phyloP scores from a whole-genome alignment of 805 yeast species.

The Cyberlindnera subsufficiens region DNA sequence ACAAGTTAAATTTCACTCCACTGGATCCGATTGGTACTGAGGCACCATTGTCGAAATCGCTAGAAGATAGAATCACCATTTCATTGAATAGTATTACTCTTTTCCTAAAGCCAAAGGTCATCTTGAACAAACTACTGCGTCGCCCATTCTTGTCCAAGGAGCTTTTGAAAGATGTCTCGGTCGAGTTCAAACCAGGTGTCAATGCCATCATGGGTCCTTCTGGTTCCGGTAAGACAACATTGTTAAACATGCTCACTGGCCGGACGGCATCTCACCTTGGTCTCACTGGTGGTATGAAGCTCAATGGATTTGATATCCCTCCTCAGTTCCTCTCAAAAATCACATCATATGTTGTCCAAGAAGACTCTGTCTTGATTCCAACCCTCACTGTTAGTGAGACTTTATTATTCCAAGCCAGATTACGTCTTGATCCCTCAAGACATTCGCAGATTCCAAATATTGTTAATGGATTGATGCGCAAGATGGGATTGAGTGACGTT shows the following conservation, averaged over 20 bases:
- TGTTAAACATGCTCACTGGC: constrained; percentile 58
- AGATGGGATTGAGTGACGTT: constrained; percentile 32
- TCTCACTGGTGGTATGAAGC: constrained; percentile 35
- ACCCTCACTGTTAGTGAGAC: constrained; percentile 77
- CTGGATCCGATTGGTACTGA: background rate
- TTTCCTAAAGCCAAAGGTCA: constrained; percentile 7
- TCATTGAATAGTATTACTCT: constrained; percentile 9
- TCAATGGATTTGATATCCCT: constrained; percentile 36
- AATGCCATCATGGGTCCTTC: constrained; percentile 81
- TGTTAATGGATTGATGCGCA: constrained; percentile 61
- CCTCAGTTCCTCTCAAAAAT: constrained; percentile 28
- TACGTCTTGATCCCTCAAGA: constrained; percentile 47
- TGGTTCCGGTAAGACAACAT: constrained; percentile 71
- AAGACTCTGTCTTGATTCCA: constrained; percentile 67
- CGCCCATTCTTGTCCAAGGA: constrained; percentile 8
- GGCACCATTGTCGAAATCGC: background rate
- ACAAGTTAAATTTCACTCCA: background rate
- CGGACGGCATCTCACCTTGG: constrained; percentile 30
- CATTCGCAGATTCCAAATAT: constrained; percentile 38
- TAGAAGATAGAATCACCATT: constrained; percentile 1
- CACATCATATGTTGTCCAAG: constrained; percentile 76
- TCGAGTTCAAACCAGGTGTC: constrained; percentile 67
- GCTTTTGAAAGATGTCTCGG: constrained; percentile 34
- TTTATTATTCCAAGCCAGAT: constrained; percentile 59
- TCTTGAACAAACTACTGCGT: constrained; percentile 2